Evolutionary conservation across 139 green algal genomes (phyloP).

Genomic region (Eudorina sp.): DNA sequence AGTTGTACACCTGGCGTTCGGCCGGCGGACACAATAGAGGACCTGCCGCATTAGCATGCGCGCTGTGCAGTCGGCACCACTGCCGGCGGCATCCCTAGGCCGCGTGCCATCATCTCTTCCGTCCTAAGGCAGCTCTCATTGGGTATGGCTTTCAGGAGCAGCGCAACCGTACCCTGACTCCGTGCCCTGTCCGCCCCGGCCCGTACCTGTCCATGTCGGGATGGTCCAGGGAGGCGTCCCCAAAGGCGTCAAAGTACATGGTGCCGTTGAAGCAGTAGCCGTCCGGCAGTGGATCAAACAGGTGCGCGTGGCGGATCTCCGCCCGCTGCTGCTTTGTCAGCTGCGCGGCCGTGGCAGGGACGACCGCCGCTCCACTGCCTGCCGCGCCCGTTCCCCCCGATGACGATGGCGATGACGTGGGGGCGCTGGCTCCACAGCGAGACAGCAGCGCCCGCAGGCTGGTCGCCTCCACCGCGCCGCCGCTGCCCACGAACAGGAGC

Average conservation of each 20-base stretch:
- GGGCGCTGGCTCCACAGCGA: neutral
- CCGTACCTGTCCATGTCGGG: conserved; percentile 38
- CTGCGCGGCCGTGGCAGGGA: neutral
- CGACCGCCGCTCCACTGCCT: neutral
- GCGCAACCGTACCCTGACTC: neutral
- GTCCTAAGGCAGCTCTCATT: neutral
- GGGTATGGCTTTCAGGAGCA: neutral
- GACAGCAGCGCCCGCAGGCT: neutral
- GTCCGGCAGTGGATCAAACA: conserved; percentile 54
- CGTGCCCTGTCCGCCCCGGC: neutral
- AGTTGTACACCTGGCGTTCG: neutral
- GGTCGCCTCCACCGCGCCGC: neutral
- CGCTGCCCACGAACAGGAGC: conserved; percentile 21
- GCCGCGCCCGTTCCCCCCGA: too few species aligned
- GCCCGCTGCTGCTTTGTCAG: conserved; percentile 47
- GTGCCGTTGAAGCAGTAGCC: conserved; percentile 60
- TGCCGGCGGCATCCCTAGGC: too few species aligned
- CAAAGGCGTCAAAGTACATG: conserved; percentile 57
- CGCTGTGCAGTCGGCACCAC: too few species aligned
- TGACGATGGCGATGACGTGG: neutral
- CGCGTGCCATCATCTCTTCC: neutral
- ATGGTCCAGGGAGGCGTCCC: conserved; percentile 43
- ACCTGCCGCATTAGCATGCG: neutral
- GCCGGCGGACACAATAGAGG: neutral
- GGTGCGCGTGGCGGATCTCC: conserved; percentile 30